These are phyloP conservation scores for Rhipidocladum racemiflorum DNA, from an alignment of 176 grass and related monocot species.

Conservation along the genomic window DNA sequence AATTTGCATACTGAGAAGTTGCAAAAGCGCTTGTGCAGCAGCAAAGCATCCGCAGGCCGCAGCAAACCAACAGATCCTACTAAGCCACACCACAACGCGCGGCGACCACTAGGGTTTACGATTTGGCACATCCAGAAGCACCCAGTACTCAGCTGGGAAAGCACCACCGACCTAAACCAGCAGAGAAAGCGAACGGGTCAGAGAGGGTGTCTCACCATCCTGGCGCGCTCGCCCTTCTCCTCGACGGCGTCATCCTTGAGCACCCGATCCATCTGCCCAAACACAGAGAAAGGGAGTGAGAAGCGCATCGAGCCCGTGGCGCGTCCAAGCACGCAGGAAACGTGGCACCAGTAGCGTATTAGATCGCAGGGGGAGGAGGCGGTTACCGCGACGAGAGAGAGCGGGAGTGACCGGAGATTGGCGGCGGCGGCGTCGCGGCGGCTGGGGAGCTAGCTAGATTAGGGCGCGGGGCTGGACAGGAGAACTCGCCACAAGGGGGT, in stretches of 20 bases:
- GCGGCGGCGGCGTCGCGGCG: not conserved
- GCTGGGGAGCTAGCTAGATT: not conserved
- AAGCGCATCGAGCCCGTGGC: not conserved
- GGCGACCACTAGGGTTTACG: not conserved
- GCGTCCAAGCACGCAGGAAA: not conserved
- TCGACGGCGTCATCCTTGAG: slow-evolving; percentile 54
- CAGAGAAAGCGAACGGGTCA: not conserved
- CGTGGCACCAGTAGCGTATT: not conserved
- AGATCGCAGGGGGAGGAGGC: not conserved
- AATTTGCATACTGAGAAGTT: not conserved
- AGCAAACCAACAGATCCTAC: not conserved
- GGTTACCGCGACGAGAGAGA: not conserved
- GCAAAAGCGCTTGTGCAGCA: not conserved
- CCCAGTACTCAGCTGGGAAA: not conserved
- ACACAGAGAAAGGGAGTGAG: not conserved
- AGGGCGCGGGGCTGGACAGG: not conserved
- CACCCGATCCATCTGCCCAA: slow-evolving; percentile 38
- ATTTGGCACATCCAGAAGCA: too few relatives aligned
- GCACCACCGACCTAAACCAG: not conserved
- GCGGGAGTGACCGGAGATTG: not conserved
- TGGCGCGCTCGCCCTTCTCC: slow-evolving; percentile 49
- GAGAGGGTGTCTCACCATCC: slow-evolving; percentile 30
- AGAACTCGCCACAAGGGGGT: not conserved
- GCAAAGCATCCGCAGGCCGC: not conserved
- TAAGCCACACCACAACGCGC: too few relatives aligned